Conservation (phyloP, 805 yeast genomes). For the Jamesozyma spencerorum region DNA sequence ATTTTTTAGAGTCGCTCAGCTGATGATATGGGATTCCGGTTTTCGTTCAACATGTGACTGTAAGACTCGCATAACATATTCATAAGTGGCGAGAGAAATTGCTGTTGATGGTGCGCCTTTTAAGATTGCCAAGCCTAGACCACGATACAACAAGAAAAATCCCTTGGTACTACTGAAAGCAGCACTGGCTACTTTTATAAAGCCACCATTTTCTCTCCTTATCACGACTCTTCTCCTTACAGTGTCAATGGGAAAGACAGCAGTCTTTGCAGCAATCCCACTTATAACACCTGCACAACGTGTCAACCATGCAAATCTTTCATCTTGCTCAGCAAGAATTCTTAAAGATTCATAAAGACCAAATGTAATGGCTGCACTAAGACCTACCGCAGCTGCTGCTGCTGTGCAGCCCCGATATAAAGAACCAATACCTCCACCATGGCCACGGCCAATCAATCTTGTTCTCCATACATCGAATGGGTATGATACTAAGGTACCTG, state of each 20-base stretch:
- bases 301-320: neutral
- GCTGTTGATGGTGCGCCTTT: slow-evolving; percentile 74
- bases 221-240: slow-evolving; percentile 33
- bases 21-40: too few species aligned
- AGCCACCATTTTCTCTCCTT: neutral
- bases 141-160: slow-evolving; percentile 55
- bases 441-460: slow-evolving; percentile 48
- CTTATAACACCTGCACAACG: slow-evolving; percentile 59
- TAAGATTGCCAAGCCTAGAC: slow-evolving; percentile 54
- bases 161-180: slow-evolving; percentile 45
- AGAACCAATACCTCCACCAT: slow-evolving; percentile 37
- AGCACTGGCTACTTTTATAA: slow-evolving; percentile 25
- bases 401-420: slow-evolving; percentile 42
- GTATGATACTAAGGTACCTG: slow-evolving; percentile 67
- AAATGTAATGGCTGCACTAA: slow-evolving; percentile 69
- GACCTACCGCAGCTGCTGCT: slow-evolving; percentile 52
- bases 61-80: slow-evolving; percentile 15
- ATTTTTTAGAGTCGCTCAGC: too few species aligned
- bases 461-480: slow-evolving; percentile 90
- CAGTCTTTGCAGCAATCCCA: slow-evolving; percentile 62
- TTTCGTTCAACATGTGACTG: neutral
- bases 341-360: slow-evolving; percentile 44
- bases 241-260: slow-evolving; percentile 81
- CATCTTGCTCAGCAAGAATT: too few species aligned
- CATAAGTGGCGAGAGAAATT: slow-evolving; percentile 53